These are phyloP conservation scores for Boeremia lycopersici DNA, from an alignment of 2,329 filamentous ascomycete genomes.

Conservation along the genomic window DNA sequence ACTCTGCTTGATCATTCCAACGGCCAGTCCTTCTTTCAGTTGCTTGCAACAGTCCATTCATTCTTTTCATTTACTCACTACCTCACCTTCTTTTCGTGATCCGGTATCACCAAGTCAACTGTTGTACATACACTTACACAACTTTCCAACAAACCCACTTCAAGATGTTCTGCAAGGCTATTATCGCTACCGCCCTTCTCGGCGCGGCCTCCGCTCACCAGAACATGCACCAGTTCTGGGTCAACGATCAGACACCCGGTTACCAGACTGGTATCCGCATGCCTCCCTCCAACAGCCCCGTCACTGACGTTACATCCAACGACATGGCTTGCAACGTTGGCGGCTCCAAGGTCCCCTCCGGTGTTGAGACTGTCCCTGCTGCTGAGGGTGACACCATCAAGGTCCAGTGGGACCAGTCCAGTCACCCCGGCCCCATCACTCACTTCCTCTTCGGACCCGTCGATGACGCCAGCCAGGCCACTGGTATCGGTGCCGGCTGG, in stretches of 20 bases:
- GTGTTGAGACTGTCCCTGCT: conserved; percentile 36
- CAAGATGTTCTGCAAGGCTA: conserved; percentile 41
- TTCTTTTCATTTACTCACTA: conserved; percentile 24
- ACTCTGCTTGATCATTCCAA: conserved; percentile 20
- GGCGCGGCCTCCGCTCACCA: conserved; percentile 40
- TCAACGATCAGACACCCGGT: conserved; percentile 39
- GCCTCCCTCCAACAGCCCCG: conserved; percentile 43
- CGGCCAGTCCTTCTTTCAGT: conserved; percentile 31
- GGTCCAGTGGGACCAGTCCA: conserved; percentile 41
- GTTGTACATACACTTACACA: conserved; percentile 20
- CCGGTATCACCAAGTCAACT: conserved; percentile 26
- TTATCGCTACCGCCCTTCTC: conserved; percentile 34
- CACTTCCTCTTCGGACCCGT: conserved; percentile 51
- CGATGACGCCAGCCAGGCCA: conserved; percentile 58
- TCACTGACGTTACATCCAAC: conserved; percentile 38
- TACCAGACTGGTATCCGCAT: conserved; percentile 44
- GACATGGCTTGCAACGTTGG: conserved; percentile 45
- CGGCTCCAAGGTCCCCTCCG: conserved; percentile 35
- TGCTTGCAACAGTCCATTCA: conserved; percentile 26
- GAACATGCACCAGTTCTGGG: conserved; percentile 40
- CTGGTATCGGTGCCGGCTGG: conserved; percentile 42
- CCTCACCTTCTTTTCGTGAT: conserved; percentile 32
- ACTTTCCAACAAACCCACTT: conserved; percentile 8
- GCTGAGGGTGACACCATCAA: conserved; percentile 41
- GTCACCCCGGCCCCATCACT: conserved; percentile 44